Evolutionary conservation across 441 rosid species (phyloP).

Genomic region (Euphorbia neoarborescens): DNA sequence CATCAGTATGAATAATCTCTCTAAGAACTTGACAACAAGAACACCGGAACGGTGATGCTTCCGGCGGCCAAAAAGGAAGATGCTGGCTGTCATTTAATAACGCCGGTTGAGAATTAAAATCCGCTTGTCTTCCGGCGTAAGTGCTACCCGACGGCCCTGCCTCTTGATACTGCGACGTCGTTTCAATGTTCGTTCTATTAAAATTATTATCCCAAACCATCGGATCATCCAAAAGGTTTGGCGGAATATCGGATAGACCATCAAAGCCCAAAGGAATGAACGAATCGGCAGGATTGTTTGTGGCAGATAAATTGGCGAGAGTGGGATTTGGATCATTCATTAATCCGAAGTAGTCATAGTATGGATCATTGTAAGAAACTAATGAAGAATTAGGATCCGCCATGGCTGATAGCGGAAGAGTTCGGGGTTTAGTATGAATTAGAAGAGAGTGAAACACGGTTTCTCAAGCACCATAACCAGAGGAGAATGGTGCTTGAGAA

Average conservation of each 20-base stretch:
- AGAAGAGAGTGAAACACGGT: not conserved
- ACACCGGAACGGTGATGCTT: constrained; percentile 29
- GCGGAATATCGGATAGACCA: constrained; percentile 3
- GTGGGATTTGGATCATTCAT: constrained; percentile 16
- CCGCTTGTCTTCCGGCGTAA: not conserved
- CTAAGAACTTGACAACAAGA: constrained; percentile 51
- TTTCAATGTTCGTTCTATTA: not conserved
- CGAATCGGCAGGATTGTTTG: not conserved
- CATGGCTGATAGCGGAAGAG: constrained; percentile 24
- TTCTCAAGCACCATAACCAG: constrained; percentile 28
- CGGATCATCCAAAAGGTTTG: constrained; percentile 10
- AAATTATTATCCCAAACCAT: constrained; percentile 12
- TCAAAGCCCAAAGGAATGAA: not conserved
- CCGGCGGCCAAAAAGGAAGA: constrained; percentile 26
- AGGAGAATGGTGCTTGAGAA: constrained; percentile 23
- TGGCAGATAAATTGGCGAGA: constrained; percentile 20
- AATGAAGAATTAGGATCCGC: constrained; percentile 25
- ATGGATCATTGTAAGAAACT: constrained; percentile 32
- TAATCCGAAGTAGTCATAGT: constrained; percentile 24
- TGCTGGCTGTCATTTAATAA: constrained; percentile 13
- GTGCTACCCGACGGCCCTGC: constrained; percentile 19
- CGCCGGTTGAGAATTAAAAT: constrained; percentile 1
- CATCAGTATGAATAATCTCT: constrained; percentile 45
- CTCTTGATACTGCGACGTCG: not conserved
- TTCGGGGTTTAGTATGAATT: not conserved